These are phyloP conservation scores for Fraxinus angustifolia DNA, from an alignment of 305 asterid genomes.

Conservation along the genomic window DNA sequence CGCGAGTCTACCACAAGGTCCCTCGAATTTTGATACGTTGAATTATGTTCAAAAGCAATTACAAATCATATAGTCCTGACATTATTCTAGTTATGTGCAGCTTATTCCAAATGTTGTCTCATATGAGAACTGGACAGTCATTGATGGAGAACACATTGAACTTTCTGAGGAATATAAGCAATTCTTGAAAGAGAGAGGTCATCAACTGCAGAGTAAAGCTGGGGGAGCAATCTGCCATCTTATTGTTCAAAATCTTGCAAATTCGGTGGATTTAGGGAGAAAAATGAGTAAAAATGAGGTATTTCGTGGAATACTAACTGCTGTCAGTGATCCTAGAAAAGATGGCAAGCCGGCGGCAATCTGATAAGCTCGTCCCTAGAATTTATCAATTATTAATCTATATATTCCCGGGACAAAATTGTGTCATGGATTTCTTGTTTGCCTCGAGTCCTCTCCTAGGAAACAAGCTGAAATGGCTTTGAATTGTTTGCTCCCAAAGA, in stretches of 20 bases:
- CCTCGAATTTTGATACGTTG: background rate
- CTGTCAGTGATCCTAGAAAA: constrained; percentile 85
- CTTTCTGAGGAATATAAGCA: constrained; percentile 41
- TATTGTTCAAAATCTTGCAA: constrained; percentile 57
- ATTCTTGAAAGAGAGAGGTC: constrained; percentile 71
- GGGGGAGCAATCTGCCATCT: constrained; percentile 82
- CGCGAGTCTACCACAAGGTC: constrained; percentile 85
- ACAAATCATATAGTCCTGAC: background rate
- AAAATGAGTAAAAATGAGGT: constrained; percentile 24
- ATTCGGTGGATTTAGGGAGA: constrained; percentile 22
- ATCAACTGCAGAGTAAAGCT: constrained; percentile 48
- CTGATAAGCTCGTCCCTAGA: constrained; percentile 26
- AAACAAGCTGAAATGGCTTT: background rate
- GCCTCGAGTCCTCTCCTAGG: background rate
- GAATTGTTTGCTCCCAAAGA: background rate
- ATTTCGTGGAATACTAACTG: constrained; percentile 60
- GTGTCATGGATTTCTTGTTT: background rate
- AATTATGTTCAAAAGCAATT: background rate
- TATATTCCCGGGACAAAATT: background rate
- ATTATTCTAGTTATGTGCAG: constrained; percentile 33
- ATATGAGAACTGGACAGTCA: constrained; percentile 81
- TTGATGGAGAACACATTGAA: constrained; percentile 79
- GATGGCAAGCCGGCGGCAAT: constrained; percentile 85
- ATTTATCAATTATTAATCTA: background rate
- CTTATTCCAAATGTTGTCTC: constrained; percentile 65